phyloP scores from a whole-genome alignment of 1,139 yeast species.

The Suhomyces bolitotheri region DNA sequence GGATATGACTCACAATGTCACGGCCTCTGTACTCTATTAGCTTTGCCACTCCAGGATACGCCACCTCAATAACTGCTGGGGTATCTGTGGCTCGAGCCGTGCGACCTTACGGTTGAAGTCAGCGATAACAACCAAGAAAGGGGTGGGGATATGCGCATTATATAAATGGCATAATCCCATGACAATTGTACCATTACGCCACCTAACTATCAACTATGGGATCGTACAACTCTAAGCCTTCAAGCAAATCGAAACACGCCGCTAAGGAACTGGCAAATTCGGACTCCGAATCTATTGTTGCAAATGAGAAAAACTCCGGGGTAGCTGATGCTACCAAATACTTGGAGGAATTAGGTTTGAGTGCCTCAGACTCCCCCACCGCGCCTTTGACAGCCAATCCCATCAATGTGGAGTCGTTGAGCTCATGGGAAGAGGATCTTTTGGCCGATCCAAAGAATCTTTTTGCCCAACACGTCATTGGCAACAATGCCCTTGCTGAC shows the following conservation, averaged over 20 bases:
- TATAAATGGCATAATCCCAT: neutral
- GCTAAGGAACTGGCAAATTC: neutral
- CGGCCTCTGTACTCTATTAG: no score
- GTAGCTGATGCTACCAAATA: conserved; percentile 8
- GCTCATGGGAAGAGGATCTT: conserved; percentile 52
- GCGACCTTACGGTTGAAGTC: neutral
- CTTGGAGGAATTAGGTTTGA: conserved; percentile 12
- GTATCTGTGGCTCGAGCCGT: conserved; percentile 4
- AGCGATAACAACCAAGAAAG: neutral
- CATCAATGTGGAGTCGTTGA: conserved; percentile 12
- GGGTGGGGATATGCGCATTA: neutral
- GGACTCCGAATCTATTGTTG: conserved; percentile 3
- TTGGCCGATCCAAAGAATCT: conserved; percentile 54
- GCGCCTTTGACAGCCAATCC: conserved; percentile 6
- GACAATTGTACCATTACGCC: neutral
- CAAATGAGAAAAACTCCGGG: conserved; percentile 17
- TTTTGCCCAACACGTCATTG: conserved; percentile 60
- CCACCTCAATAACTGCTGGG: conserved; percentile 3
- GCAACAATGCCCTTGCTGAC: conserved; percentile 48
- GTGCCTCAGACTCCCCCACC: conserved; percentile 7
- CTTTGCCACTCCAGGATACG: no score
- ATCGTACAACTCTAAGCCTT: conserved; percentile 16
- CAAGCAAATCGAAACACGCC: neutral
- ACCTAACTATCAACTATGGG: conserved; percentile 17
- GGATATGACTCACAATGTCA: no score